These are phyloP conservation scores for Calocybe cyanea DNA, from an alignment of 768 basidiomycete genomes.

Conservation along the genomic window DNA sequence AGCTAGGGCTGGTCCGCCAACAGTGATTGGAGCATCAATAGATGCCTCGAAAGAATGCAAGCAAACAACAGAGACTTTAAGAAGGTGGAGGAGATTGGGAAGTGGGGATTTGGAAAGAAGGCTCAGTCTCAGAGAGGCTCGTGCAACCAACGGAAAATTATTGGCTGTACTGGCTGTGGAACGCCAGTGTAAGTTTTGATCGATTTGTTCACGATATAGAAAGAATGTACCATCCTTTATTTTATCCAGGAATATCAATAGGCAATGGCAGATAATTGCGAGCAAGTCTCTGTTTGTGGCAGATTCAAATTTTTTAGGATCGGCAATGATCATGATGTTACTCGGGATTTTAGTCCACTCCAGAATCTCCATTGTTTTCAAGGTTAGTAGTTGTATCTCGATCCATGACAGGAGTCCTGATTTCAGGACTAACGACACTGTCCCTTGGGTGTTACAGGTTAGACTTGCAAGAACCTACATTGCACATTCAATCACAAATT, in stretches of 20 bases:
- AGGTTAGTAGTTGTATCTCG: conserved; percentile 57
- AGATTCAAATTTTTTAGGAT: conserved; percentile 47
- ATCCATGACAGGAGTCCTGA: conserved; percentile 80
- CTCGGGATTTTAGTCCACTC: conserved; percentile 67
- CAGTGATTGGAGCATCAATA: conserved; percentile 10
- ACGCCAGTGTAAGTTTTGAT: background rate
- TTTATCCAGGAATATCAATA: conserved; percentile 36
- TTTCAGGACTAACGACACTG: conserved; percentile 66
- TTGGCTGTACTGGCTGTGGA: conserved; percentile 6
- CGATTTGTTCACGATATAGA: too few relatives aligned
- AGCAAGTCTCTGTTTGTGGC: conserved; percentile 62
- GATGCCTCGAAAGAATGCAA: conserved; percentile 27
- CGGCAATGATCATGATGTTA: conserved; percentile 52
- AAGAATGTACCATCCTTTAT: conserved; percentile 23
- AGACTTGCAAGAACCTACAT: conserved; percentile 69
- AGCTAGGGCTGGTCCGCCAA: background rate
- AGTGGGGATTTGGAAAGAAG: conserved; percentile 25
- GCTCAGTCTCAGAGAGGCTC: conserved; percentile 33
- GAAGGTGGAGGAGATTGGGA: conserved; percentile 24
- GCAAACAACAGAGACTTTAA: conserved; percentile 23
- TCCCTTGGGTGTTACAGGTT: conserved; percentile 65
- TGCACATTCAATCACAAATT: background rate
- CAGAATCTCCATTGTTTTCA: conserved; percentile 35
- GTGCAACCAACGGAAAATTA: conserved; percentile 21
- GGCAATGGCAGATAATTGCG: conserved; percentile 47